Base-by-base conservation (phyloP, 306 rosid genomes). In the Nissolia schottii region DNA sequence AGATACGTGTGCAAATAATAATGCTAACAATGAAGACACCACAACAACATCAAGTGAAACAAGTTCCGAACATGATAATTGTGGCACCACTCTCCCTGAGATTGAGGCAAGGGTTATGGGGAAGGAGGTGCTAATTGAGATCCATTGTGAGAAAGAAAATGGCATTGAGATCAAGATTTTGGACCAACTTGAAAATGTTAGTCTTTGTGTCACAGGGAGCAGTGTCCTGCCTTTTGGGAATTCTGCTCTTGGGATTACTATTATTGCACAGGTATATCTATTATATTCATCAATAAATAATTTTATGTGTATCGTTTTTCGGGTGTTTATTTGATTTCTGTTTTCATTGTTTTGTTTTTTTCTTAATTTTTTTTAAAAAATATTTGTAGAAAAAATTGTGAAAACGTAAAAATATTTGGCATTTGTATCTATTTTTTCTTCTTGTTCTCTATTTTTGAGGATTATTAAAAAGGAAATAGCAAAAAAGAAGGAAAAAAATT, bases 201-300 rank as follows among this genome's bases (percentile, higher is more conserved):
- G 72, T 24, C 85, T 81, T 13, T 41, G 2, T 43, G 73, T 77
- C 64, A 81, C 79, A 3, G 32, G 79, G 0, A 77, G 34, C 51
- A 72, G 82, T 54, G 73, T 77, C 25, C 62, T 81, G 64, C 82
- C 79, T 1, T 81, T 81, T 77, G 85, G 85, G 0, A 81, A 77
- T 60, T 77, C 64, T 0, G 20, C 82, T 72, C 62, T 77, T 29
- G 76, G 79, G 76, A 61, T 81, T 20, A 81, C 82, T 51, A 71
- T 81, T 15, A 77, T 70, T 0, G 79, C 79, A 61, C 76, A 77
- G 85, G 85, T 45, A 45, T 14, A 16, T 5, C 4, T 37, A 37
- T 11, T n/a, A n/a, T n/a, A n/a, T n/a, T n/a, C n/a, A n/a, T n/a
- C n/a, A n/a, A n/a, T n/a, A n/a, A n/a, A n/a, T n/a, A n/a, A n/a